Evolutionary conservation across 352 stramenopile genomes (phyloP).

Genomic region (Detonula confervacea): DNA sequence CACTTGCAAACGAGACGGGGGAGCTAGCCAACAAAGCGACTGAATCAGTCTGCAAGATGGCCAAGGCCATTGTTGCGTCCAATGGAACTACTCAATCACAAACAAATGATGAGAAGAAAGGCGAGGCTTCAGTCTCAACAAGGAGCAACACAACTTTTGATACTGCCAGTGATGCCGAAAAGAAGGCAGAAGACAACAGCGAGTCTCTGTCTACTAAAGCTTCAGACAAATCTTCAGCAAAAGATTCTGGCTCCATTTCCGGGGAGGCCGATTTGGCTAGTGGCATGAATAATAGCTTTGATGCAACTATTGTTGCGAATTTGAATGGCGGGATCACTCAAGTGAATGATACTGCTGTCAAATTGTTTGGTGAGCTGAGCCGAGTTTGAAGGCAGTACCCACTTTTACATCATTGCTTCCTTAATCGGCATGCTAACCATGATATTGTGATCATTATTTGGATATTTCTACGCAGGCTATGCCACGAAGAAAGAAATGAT

Average conservation of each 20-base stretch:
- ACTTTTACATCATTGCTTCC: too few relatives aligned
- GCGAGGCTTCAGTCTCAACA: too few relatives aligned
- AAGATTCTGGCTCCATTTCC: not conserved
- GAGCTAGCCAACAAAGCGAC: not conserved
- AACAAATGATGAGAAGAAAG: too few relatives aligned
- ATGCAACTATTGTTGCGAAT: slow-evolving; percentile 39
- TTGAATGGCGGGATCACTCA: slow-evolving; percentile 29
- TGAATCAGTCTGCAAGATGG: too few relatives aligned
- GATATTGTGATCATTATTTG: too few relatives aligned
- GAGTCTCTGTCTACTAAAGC: too few relatives aligned
- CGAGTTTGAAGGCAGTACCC: too few relatives aligned
- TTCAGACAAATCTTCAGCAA: not conserved
- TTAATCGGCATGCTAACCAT: not conserved
- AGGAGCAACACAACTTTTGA: too few relatives aligned
- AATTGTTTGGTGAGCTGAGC: slow-evolving; percentile 18
- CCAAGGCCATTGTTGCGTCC: too few relatives aligned
- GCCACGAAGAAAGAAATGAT: slow-evolving; percentile 32
- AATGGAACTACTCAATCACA: too few relatives aligned
- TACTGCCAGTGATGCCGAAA: too few relatives aligned
- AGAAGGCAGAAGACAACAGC: too few relatives aligned
- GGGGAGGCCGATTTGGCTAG: not conserved
- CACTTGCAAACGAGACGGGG: not conserved
- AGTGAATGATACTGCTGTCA: slow-evolving; percentile 38
- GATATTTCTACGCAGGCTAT: slow-evolving; percentile 18
- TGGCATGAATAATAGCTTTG: slow-evolving; percentile 17